Conservation (phyloP, 768 basidiomycete species). For the Pisolithus microcarpus region DNA sequence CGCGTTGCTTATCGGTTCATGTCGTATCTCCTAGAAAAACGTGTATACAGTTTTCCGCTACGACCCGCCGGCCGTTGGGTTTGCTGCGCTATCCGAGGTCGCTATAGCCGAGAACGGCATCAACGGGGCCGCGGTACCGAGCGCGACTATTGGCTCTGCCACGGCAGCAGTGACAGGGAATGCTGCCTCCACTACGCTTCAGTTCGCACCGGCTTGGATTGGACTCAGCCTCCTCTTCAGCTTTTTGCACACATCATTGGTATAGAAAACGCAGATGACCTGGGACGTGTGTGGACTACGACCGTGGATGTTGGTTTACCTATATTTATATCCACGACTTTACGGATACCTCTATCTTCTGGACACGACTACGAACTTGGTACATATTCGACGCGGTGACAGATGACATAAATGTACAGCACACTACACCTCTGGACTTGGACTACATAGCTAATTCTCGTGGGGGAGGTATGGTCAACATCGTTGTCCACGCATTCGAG, state of each 20-base stretch:
- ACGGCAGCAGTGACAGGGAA: conserved; percentile 37
- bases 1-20: background rate
- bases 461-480: too few relatives aligned
- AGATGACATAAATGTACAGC: too few relatives aligned
- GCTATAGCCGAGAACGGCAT: conserved; percentile 23
- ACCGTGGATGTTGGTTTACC: too few relatives aligned
- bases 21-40: conserved; percentile 42
- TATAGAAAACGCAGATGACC: background rate
- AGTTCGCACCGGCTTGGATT: background rate
- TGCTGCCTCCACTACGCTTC: background rate
- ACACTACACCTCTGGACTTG: too few relatives aligned
- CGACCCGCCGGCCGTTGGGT: conserved; percentile 43
- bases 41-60: conserved; percentile 51
- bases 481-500: too few relatives aligned
- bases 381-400: too few relatives aligned
- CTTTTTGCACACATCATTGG: background rate
- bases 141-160: conserved; percentile 50
- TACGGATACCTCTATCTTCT: too few relatives aligned
- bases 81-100: conserved; percentile 36
- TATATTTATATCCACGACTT: too few relatives aligned
- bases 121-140: conserved; percentile 34
- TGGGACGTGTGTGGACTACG: too few relatives aligned
- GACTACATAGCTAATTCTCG: too few relatives aligned
- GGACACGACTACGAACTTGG: too few relatives aligned
- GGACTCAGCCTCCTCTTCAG: background rate